Evolutionary conservation across 2,329 filamentous ascomycete species (phyloP).

Genomic region (Pseudogymnoascus sp.): DNA sequence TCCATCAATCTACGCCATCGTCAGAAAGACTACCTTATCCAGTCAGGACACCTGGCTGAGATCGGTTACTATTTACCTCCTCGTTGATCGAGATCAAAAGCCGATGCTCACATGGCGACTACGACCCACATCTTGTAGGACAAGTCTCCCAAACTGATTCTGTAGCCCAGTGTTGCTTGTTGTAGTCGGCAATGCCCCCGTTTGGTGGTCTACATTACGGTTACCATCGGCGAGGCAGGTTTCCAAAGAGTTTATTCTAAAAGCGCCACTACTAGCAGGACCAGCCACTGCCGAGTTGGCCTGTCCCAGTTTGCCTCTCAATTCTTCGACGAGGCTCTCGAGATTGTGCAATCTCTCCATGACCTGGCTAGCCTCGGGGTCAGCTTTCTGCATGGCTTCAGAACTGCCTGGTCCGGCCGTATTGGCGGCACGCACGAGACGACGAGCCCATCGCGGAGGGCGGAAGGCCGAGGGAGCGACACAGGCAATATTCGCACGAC

Average conservation of each 20-base stretch:
- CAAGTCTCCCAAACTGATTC: slow-evolving; percentile 41
- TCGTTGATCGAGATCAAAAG: slow-evolving; percentile 52
- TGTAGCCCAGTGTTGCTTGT: slow-evolving; percentile 24
- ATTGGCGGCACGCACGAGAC: slow-evolving; percentile 36
- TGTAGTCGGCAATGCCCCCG: neutral
- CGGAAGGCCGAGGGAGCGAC: slow-evolving; percentile 43
- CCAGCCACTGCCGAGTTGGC: slow-evolving; percentile 28
- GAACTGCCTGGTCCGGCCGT: slow-evolving; percentile 19
- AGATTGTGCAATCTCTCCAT: slow-evolving; percentile 44
- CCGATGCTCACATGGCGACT: slow-evolving; percentile 41
- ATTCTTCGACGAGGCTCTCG: slow-evolving; percentile 44
- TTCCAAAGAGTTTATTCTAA: slow-evolving; percentile 24
- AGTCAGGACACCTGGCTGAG: neutral
- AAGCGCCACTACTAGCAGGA: slow-evolving; percentile 23
- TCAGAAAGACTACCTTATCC: slow-evolving; percentile 16
- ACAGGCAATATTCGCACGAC: slow-evolving; percentile 45
- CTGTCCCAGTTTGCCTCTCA: slow-evolving; percentile 40
- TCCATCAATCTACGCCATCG: slow-evolving; percentile 34
- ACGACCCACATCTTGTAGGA: slow-evolving; percentile 36
- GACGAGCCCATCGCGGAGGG: slow-evolving; percentile 48
- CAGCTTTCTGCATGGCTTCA: slow-evolving; percentile 16
- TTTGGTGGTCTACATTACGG: slow-evolving; percentile 9
- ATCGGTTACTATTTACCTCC: slow-evolving; percentile 35
- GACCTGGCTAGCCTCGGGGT: slow-evolving; percentile 32
- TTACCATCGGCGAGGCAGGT: slow-evolving; percentile 20